Percentiles rank a stretch among this genome's conserved stretches.
Evolutionary conservation across 1,284 basidiomycete genomes (phyloP).

Genomic region (Cutaneotrichosporon sp.): DNA sequence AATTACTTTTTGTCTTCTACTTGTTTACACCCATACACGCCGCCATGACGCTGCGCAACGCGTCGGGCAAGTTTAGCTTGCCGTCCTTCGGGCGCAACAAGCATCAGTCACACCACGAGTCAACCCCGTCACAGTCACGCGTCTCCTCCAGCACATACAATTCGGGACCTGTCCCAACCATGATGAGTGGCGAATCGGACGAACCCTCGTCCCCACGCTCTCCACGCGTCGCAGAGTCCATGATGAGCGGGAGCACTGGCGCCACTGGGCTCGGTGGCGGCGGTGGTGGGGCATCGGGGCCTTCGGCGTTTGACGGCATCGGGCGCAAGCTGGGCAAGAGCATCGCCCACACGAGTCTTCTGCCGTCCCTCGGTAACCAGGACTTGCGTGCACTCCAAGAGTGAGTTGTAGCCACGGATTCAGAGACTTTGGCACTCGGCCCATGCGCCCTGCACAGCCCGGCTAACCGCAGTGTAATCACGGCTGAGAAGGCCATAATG

Average conservation of each 20-base stretch:
- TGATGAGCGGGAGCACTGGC: constrained; percentile 1
- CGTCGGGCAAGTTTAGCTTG: constrained; percentile 41
- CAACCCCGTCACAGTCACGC: neutral
- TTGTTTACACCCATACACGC: too few species aligned
- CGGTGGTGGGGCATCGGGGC: constrained; percentile 13
- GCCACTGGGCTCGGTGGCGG: constrained; percentile 4
- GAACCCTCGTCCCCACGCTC: too few species aligned
- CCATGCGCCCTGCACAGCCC: too few species aligned
- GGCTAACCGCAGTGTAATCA: constrained; percentile 65
- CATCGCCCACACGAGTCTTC: constrained; percentile 43
- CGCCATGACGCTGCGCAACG: constrained; percentile 32
- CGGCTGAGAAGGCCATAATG: constrained; percentile 77
- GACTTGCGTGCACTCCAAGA: constrained; percentile 72
- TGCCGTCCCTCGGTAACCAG: constrained; percentile 73
- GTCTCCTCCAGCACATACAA: constrained; percentile 2
- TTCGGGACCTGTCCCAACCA: neutral
- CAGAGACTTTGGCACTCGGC: too few species aligned
- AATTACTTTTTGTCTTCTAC: too few species aligned
- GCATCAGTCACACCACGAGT: constrained; percentile 13
- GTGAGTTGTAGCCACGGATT: too few species aligned
- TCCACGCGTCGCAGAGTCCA: neutral
- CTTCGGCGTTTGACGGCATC: constrained; percentile 23
- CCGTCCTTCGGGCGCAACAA: constrained; percentile 26
- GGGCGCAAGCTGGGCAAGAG: constrained; percentile 41
- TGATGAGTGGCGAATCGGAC: neutral